Conservation (phyloP, 2,329 filamentous ascomycete species). For the Coniella vitis region DNA sequence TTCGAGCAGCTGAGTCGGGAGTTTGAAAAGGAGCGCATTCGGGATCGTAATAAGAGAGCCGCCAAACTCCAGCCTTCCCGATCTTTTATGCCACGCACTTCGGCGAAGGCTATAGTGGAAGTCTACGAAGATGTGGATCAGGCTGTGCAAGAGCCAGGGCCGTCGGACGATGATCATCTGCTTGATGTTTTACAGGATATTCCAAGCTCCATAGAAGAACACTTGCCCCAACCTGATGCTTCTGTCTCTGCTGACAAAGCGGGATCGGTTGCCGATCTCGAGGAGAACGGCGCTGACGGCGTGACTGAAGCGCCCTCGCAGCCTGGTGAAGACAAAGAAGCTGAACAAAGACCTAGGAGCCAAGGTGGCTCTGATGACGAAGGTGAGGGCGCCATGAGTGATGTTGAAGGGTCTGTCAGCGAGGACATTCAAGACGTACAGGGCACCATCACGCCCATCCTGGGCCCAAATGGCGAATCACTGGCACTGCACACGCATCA, state of each 20-base stretch:
- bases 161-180: slow-evolving; percentile 54
- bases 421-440: slow-evolving; percentile 63
- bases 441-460: slow-evolving; percentile 51
- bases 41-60: slow-evolving; percentile 74
- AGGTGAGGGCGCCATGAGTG: slow-evolving; percentile 47
- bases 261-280: slow-evolving; percentile 11
- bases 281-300: slow-evolving; percentile 9
- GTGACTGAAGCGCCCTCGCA: slow-evolving; percentile 24
- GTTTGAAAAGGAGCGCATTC: slow-evolving; percentile 88
- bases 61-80: slow-evolving; percentile 68
- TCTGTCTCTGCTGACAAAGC: slow-evolving; percentile 14
- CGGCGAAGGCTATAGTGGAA: slow-evolving; percentile 92
- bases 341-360: slow-evolving; percentile 40
- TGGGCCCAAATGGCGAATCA: slow-evolving; percentile 53
- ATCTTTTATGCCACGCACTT: slow-evolving; percentile 76
- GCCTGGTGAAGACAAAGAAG: slow-evolving; percentile 34
- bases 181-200: slow-evolving; percentile 28
- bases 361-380: slow-evolving; percentile 65
- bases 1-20: slow-evolving; percentile 96
- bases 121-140: slow-evolving; percentile 92
- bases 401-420: slow-evolving; percentile 61
- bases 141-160: slow-evolving; percentile 75
- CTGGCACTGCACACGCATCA: slow-evolving; percentile 86
- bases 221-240: slow-evolving; percentile 14
- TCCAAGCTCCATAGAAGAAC: slow-evolving; percentile 26